phyloP scores from a whole-genome alignment of 352 stramenopile genomes.

The Phytophthora brassicae region DNA sequence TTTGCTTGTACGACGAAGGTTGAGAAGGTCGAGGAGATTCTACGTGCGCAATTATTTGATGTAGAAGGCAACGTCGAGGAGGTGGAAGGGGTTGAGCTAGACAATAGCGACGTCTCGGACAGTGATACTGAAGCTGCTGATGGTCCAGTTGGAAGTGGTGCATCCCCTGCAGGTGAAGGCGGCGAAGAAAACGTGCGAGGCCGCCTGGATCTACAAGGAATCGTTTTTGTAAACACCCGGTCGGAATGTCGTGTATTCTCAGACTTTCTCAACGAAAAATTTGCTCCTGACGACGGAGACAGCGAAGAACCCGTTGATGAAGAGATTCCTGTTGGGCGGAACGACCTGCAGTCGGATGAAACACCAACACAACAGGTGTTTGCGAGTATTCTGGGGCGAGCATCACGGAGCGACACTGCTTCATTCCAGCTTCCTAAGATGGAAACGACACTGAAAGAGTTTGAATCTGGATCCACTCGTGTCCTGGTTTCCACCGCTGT shows the following conservation, averaged over 20 bases:
- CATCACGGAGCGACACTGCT: conserved; percentile 52
- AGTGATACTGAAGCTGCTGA: conserved; percentile 32
- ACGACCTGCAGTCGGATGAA: conserved; percentile 9
- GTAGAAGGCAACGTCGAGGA: conserved; percentile 23
- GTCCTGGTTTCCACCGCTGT: conserved; percentile 79
- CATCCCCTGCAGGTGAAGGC: not conserved
- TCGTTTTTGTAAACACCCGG: conserved; percentile 86
- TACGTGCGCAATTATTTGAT: conserved; percentile 41
- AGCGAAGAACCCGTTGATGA: conserved; percentile 14
- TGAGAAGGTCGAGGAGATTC: conserved; percentile 55
- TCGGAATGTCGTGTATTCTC: conserved; percentile 76
- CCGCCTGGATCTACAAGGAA: conserved; percentile 54
- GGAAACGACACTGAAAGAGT: conserved; percentile 52
- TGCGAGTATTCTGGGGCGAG: conserved; percentile 67
- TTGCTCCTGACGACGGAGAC: conserved; percentile 17
- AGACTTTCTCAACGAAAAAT: conserved; percentile 78
- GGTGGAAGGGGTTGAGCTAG: conserved; percentile 20
- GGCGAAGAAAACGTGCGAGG: not conserved
- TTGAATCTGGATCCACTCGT: conserved; percentile 55
- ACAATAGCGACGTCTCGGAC: conserved; percentile 27
- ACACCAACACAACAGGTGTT: conserved; percentile 29
- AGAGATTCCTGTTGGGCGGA: conserved; percentile 22
- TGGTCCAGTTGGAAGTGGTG: not conserved
- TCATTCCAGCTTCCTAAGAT: conserved; percentile 62
- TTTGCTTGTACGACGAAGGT: conserved; percentile 63